These are phyloP conservation scores for Closterium sp. DNA, from an alignment of 139 green algal genomes.

Conservation along the genomic window DNA sequence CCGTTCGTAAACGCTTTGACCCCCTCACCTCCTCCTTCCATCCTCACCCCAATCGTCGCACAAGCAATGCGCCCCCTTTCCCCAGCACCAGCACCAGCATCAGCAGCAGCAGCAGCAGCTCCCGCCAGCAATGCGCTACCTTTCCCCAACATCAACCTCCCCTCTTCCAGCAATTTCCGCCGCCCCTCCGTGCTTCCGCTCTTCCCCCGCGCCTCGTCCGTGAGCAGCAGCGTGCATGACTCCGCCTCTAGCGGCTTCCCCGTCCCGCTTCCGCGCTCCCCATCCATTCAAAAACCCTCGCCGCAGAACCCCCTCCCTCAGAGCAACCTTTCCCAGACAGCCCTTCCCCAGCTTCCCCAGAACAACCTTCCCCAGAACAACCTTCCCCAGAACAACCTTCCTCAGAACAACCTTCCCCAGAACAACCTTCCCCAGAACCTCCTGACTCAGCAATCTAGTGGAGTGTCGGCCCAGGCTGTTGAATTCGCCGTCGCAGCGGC, in stretches of 20 bases:
- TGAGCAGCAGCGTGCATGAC: not conserved
- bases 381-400: too few species aligned
- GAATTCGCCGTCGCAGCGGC: not conserved
- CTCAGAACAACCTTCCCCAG: too few species aligned
- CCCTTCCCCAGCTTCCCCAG: too few species aligned
- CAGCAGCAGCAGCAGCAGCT: not conserved
- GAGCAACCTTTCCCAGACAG: too few species aligned
- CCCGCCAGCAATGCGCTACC: not conserved
- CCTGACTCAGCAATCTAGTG: not conserved
- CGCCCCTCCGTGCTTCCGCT: not conserved
- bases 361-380: too few species aligned
- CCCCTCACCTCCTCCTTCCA: not conserved
- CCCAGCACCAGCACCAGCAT: not conserved
- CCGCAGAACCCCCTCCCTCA: not conserved
- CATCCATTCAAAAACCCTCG: not conserved
- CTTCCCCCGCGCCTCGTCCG: not conserved
- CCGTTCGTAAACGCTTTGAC: not conserved
- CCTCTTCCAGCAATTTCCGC: not conserved
- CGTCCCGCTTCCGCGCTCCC: not conserved
- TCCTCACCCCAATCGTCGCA: not conserved
- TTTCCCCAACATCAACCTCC: not conserved
- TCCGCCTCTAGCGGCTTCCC: not conserved
- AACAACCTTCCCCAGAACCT: not conserved
- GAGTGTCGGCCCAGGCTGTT: not conserved
- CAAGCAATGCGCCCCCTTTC: not conserved